Conservation (phyloP, 2,329 filamentous ascomycete genomes). For the Sodiomyces alkalinus region DNA sequence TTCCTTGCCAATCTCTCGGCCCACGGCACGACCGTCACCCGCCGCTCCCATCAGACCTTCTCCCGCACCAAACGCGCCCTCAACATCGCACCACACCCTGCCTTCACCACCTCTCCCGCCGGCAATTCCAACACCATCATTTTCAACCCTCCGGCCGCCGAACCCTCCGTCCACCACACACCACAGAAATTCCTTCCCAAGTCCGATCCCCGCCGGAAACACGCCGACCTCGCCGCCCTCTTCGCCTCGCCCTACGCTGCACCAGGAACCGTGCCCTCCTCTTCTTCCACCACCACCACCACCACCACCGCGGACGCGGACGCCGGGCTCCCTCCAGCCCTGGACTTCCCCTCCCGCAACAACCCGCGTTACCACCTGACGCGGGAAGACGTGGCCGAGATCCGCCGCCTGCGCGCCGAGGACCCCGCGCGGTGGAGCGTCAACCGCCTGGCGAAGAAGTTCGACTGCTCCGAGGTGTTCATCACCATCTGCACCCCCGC, state of each 20-base stretch:
- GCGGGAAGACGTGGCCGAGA: slow-evolving; percentile 41
- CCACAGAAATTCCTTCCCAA: slow-evolving; percentile 50
- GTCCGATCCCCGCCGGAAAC: slow-evolving; percentile 33
- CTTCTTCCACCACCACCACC: slow-evolving; percentile 7
- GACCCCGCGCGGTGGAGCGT: slow-evolving; percentile 43
- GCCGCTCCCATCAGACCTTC: slow-evolving; percentile 32
- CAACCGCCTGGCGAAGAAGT: slow-evolving; percentile 29
- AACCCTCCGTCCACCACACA: slow-evolving; percentile 43
- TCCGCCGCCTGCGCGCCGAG: slow-evolving; percentile 34
- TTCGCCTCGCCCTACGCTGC: slow-evolving; percentile 17
- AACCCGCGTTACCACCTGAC: slow-evolving; percentile 35
- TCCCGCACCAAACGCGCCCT: slow-evolving; percentile 40
- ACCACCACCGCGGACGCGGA: slow-evolving; percentile 2
- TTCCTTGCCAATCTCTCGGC: slow-evolving; percentile 14
- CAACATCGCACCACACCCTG: slow-evolving; percentile 44
- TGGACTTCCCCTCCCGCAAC: slow-evolving; percentile 13
- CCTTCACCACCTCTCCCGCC: slow-evolving; percentile 32
- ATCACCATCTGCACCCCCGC: slow-evolving; percentile 40
- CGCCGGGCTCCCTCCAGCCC: slow-evolving; percentile 18
- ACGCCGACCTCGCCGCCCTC: slow-evolving; percentile 30
- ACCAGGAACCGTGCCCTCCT: slow-evolving; percentile 3
- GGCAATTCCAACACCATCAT: slow-evolving; percentile 25
- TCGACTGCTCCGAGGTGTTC: slow-evolving; percentile 31
- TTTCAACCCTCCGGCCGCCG: slow-evolving; percentile 32
- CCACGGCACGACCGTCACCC: slow-evolving; percentile 13